These are phyloP conservation scores for Zoysia matrella DNA, from an alignment of 202 grass and related monocot species.

Conservation along the genomic window DNA sequence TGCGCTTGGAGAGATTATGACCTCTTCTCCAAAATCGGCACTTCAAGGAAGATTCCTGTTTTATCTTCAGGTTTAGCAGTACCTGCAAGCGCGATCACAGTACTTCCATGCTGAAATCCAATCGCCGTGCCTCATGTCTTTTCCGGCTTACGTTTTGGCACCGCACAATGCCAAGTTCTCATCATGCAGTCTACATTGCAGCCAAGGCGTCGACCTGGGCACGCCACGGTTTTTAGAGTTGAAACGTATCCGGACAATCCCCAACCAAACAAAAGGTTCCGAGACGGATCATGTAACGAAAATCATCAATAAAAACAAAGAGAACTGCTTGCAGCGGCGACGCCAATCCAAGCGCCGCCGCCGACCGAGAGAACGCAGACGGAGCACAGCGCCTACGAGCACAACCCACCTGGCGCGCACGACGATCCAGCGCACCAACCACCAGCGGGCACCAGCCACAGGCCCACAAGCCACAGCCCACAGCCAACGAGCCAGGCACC, in stretches of 20 bases:
- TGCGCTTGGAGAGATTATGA: neutral
- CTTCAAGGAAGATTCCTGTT: too few relatives aligned
- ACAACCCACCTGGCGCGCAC: slow-evolving; percentile 15
- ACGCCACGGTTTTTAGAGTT: neutral
- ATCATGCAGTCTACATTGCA: too few relatives aligned
- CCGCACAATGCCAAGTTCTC: too few relatives aligned
- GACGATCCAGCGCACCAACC: slow-evolving; percentile 4
- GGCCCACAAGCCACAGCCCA: too few relatives aligned
- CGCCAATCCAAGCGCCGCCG: neutral
- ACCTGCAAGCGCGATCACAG: too few relatives aligned
- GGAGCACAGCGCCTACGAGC: neutral
- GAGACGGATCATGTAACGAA: slow-evolving; percentile 2
- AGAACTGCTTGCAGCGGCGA: neutral
- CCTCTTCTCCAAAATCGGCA: neutral
- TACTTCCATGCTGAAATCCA: too few relatives aligned
- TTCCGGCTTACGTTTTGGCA: neutral
- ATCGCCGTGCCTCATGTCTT: neutral
- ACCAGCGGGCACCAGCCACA: too few relatives aligned
- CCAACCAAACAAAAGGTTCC: too few relatives aligned
- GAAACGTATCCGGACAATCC: neutral
- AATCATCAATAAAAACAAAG: neutral
- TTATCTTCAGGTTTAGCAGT: too few relatives aligned
- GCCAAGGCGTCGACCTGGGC: neutral
- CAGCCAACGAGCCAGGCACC: too few relatives aligned
- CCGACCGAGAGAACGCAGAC: neutral